phyloP scores from a whole-genome alignment of 2,329 filamentous ascomycete species.

The Xylaria sp. region DNA sequence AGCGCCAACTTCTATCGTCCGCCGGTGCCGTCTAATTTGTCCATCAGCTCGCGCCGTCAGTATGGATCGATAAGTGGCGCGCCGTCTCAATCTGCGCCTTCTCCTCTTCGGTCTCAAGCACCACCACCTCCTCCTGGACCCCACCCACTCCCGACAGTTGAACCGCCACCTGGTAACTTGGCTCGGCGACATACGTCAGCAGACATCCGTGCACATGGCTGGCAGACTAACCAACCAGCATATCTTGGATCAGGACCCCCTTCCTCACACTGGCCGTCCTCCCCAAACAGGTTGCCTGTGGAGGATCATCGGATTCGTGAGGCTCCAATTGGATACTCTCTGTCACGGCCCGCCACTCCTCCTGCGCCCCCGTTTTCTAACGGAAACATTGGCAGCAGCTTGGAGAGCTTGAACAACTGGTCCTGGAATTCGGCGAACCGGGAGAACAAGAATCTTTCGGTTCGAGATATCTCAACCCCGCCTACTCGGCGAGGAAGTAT shows the following conservation, averaged over 20 bases:
- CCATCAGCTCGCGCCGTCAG: slow-evolving; percentile 77
- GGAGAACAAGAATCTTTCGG: slow-evolving; percentile 60
- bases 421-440: slow-evolving; percentile 64
- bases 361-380: slow-evolving; percentile 63
- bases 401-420: slow-evolving; percentile 61
- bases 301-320: slow-evolving; percentile 67
- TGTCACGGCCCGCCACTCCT: slow-evolving; percentile 64
- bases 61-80: slow-evolving; percentile 85
- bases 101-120: slow-evolving; percentile 74
- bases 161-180: slow-evolving; percentile 74
- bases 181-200: slow-evolving; percentile 91
- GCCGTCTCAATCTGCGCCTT: slow-evolving; percentile 75
- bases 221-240: slow-evolving; percentile 66
- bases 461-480: slow-evolving; percentile 66
- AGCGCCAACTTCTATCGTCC: slow-evolving; percentile 75
- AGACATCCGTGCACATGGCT: slow-evolving; percentile 90
- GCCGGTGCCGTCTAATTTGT: slow-evolving; percentile 82
- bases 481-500: slow-evolving; percentile 68
- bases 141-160: slow-evolving; percentile 72
- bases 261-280: slow-evolving; percentile 64
- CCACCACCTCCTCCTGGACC: slow-evolving; percentile 68
- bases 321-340: slow-evolving; percentile 65
- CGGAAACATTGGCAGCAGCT: slow-evolving; percentile 59
- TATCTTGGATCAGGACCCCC: slow-evolving; percentile 71
- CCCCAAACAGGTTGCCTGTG: slow-evolving; percentile 59